Percentiles rank a stretch among this genome's conserved stretches.
These are phyloP conservation scores for Herpetomonas tarakana DNA, from an alignment of 208 protist species.

Conservation along the genomic window DNA sequence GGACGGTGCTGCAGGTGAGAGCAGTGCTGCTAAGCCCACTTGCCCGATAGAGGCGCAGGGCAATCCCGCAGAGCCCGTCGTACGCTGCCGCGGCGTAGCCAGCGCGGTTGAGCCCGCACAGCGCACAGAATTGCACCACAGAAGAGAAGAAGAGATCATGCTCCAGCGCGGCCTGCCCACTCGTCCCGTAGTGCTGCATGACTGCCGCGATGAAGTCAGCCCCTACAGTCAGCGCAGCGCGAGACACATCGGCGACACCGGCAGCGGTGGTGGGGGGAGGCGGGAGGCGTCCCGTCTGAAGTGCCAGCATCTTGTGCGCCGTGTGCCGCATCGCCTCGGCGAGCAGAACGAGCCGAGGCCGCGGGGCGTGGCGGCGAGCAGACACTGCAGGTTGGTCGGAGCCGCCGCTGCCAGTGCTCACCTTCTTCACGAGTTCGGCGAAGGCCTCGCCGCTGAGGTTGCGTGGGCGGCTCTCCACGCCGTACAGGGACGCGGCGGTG, in stretches of 20 bases:
- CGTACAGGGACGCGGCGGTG: conserved; percentile 61
- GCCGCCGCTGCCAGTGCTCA: not conserved
- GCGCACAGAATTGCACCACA: conserved; percentile 44
- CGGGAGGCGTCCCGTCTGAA: conserved; percentile 35
- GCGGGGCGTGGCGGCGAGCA: not conserved
- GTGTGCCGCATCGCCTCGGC: conserved; percentile 44
- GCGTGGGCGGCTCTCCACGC: conserved; percentile 31
- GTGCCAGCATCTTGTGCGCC: conserved; percentile 43
- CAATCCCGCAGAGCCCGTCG: conserved; percentile 38
- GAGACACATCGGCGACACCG: not conserved
- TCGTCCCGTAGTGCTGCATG: conserved; percentile 29
- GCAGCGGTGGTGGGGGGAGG: not conserved
- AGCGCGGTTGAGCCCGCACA: conserved; percentile 28
- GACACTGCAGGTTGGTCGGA: not conserved
- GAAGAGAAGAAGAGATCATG: conserved; percentile 47
- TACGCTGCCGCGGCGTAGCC: conserved; percentile 66
- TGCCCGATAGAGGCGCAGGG: conserved; percentile 2
- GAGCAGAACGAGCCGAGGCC: conserved; percentile 9
- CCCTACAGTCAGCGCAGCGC: conserved; percentile 24
- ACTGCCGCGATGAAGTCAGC: conserved; percentile 33
- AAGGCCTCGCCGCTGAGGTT: conserved; percentile 25
- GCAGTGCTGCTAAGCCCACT: not conserved
- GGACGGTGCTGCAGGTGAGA: too few species aligned
- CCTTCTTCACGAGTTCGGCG: conserved; percentile 8
- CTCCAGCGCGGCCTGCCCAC: conserved; percentile 17